These are phyloP conservation scores for Sarocladiaceae sp. DNA, from an alignment of 2,329 filamentous ascomycete species.

Conservation along the genomic window DNA sequence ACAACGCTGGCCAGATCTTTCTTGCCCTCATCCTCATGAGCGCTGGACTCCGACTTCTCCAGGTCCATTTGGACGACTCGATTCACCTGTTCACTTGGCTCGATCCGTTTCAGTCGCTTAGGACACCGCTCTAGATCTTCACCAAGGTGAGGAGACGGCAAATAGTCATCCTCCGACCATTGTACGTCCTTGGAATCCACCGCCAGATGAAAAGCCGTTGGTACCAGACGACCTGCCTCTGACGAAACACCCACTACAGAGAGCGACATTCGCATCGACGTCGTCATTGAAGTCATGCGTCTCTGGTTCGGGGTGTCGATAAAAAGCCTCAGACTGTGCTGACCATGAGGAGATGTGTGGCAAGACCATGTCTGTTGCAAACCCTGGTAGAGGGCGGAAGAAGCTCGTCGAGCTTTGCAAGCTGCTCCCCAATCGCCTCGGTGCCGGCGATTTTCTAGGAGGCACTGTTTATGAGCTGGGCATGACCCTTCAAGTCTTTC, in stretches of 20 bases:
- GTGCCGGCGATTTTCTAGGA: neutral
- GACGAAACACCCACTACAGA: constrained; percentile 2
- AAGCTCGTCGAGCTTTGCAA: constrained; percentile 3
- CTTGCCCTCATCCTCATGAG: neutral
- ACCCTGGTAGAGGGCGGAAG: constrained; percentile 1
- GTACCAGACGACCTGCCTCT: neutral
- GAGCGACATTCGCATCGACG: constrained; percentile 1
- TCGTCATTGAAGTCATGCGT: neutral
- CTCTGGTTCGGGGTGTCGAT: neutral
- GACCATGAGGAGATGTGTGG: neutral
- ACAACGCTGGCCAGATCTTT: constrained; percentile 1
- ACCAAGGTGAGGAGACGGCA: neutral
- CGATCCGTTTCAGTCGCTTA: neutral
- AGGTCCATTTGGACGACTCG: no score
- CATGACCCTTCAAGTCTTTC: neutral
- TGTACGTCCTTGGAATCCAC: constrained; percentile 3
- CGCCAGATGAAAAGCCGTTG: constrained; percentile 1
- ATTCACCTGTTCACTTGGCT: no score
- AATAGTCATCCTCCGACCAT: neutral
- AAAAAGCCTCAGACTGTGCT: constrained; percentile 6
- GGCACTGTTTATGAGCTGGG: neutral
- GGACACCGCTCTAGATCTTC: neutral
- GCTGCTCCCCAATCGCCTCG: constrained; percentile 2
- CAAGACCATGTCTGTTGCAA: constrained; percentile 1
- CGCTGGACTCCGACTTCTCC: no score